Conservation (phyloP, 805 yeast genomes). For the Wickerhamomyces chambardii region DNA sequence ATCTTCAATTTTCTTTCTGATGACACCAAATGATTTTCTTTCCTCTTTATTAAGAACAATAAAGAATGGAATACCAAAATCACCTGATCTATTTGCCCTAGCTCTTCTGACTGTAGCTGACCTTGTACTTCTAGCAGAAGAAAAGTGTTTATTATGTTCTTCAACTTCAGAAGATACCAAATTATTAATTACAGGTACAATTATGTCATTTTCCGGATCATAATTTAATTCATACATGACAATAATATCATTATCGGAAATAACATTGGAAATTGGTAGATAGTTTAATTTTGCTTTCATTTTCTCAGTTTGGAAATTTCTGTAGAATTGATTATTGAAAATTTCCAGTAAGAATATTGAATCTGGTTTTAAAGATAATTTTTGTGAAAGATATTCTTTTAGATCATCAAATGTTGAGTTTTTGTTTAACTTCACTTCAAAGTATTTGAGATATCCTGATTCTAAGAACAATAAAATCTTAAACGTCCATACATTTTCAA, state of each 20-base stretch:
- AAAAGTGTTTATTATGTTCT: too few species aligned
- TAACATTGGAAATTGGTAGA: conserved; percentile 59
- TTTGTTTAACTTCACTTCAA: conserved; percentile 70
- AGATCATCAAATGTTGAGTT: conserved; percentile 57
- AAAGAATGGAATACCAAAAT: conserved; percentile 76
- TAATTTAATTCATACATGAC: conserved; percentile 50
- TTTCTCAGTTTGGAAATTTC: conserved; percentile 58
- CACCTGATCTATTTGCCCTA: conserved; percentile 30
- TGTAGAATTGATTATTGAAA: conserved; percentile 60
- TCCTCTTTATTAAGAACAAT: conserved; percentile 47
- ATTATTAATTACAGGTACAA: conserved; percentile 55
- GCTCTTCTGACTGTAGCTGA: too few species aligned
- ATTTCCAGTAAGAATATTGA: conserved; percentile 48
- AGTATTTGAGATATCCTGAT: conserved; percentile 32
- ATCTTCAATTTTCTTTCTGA: conserved; percentile 47
- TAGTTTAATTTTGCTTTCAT: conserved; percentile 41
- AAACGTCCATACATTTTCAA: conserved; percentile 62
- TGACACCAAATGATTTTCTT: conserved; percentile 42
- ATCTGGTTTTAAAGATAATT: conserved; percentile 26
- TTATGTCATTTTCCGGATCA: conserved; percentile 33
- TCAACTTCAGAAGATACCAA: too few species aligned
- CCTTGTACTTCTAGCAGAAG: too few species aligned
- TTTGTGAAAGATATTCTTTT: conserved; percentile 47
- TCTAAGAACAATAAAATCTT: conserved; percentile 56
- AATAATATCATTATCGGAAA: conserved; percentile 52